Evolutionary conservation across 148 eudicot genomes (phyloP).

Genomic region (Camellia sinensis): DNA sequence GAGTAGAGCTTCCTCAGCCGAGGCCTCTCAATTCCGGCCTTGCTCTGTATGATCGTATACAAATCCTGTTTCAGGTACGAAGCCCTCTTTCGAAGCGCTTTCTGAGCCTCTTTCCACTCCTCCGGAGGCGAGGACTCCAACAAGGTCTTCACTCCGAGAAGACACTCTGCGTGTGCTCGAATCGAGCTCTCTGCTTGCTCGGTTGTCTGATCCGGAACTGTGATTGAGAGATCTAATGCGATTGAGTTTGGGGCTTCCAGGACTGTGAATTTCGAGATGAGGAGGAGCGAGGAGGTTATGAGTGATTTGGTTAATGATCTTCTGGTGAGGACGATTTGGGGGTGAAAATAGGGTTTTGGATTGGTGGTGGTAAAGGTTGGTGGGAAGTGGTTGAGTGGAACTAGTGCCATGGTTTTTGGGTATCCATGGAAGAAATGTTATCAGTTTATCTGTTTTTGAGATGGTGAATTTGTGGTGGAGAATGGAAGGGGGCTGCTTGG

Average conservation of each 20-base stretch:
- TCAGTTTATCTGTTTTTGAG: no score
- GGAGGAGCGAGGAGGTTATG: no score
- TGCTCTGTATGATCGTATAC: constrained; percentile 23
- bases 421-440: no score
- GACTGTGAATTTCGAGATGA: background rate
- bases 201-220: constrained; percentile 18
- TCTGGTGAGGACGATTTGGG: no score
- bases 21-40: constrained; percentile 23
- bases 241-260: background rate
- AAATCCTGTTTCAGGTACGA: constrained; percentile 23
- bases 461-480: no score
- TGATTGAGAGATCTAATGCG: constrained; percentile 18
- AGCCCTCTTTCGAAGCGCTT: constrained; percentile 21
- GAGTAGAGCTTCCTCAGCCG: constrained; percentile 22
- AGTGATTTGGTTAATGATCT: no score
- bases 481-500: no score
- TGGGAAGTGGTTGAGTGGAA: no score
- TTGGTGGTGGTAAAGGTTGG: no score
- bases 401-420: no score
- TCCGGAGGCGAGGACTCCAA: constrained; percentile 15
- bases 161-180: constrained; percentile 13
- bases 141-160: constrained; percentile 18
- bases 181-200: constrained; percentile 20
- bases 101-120: constrained; percentile 21
- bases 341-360: no score